phyloP scores from a whole-genome alignment of 495 filamentous ascomycete species.

The Clohesyomyces aquaticus region DNA sequence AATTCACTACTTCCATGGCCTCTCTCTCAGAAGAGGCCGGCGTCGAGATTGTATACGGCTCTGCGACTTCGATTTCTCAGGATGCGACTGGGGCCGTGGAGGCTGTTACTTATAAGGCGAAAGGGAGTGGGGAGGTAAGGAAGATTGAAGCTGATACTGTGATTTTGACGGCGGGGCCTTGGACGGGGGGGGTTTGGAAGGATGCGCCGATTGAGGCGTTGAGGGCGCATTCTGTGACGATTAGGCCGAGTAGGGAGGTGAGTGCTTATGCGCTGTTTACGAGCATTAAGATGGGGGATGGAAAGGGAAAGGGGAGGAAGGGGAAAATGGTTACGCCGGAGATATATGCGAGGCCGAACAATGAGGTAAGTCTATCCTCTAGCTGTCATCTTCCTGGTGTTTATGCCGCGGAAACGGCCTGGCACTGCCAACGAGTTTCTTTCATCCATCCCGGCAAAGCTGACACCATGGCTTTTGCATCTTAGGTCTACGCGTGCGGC shows the following conservation, averaged over 20 bases:
- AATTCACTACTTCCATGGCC: slow-evolving; percentile 88
- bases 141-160: slow-evolving; percentile 79
- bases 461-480: no score
- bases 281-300: slow-evolving; percentile 79
- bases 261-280: slow-evolving; percentile 91
- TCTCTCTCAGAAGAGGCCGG: slow-evolving; percentile 76
- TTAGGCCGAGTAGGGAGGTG: slow-evolving; percentile 70
- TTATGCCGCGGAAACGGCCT: no score
- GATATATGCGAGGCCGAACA: slow-evolving; percentile 87
- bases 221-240: slow-evolving; percentile 89
- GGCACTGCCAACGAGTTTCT: no score
- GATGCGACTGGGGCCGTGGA: slow-evolving; percentile 55
- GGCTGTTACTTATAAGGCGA: slow-evolving; percentile 76
- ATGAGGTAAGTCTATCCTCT: no score
- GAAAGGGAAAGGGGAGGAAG: slow-evolving; percentile 49
- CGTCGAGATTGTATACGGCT: slow-evolving; percentile 69
- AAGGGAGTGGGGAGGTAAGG: slow-evolving; percentile 57
- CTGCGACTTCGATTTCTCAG: slow-evolving; percentile 66
- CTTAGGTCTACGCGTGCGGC: slow-evolving; percentile 93
- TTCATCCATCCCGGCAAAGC: no score
- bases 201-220: slow-evolving; percentile 76
- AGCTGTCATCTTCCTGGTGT: no score
- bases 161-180: slow-evolving; percentile 85
- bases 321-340: slow-evolving; percentile 74
- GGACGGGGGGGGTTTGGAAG: slow-evolving; percentile 77